Evolutionary conservation across 2,329 filamentous ascomycete species (phyloP), one percentile per base, ranked within the genome.

Genomic region (Rasamsonia emersonii): DNA sequence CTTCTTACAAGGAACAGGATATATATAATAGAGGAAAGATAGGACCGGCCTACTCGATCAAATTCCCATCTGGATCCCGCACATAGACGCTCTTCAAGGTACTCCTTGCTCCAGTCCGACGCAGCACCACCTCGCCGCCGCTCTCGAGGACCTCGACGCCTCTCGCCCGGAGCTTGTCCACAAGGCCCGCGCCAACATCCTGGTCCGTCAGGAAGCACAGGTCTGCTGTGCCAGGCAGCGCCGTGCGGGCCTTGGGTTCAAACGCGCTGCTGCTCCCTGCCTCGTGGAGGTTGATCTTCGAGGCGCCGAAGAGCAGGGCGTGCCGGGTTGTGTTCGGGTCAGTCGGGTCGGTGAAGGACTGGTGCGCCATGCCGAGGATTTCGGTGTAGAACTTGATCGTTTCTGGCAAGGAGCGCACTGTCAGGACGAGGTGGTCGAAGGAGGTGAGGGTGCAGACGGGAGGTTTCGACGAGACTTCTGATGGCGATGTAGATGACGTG

Each of bases 201-300:
- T 68, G 62, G 4, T 71, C 56, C 0, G 74, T 64, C 17, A 79
- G 47, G 34, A 79, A 79, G 45, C 74, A 78, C 19, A 79, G 37
- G 46, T 79, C 75, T 8, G 67, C 73, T 8, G 69, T 74, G 0
- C 75, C 75, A 0, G 71, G 68, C 32, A 68, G 57, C 0, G 72
- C 71, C 8, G 53, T 61, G 3, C 47, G 46, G 0, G 74, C 75
- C 45, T 76, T 77, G 3, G 75, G 74, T 37, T 75, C 70, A 41
- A 77, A 77, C 37, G 78, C 73, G 9, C 62, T n/a, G n/a, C n/a
- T n/a, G n/a, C n/a, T 64, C 5, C 73, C 73, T 8, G 58, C 55
- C 40, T 73, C 61, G 44, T 79, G 75, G 2, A 79, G 62, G 38
- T 79, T 79, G 36, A 79, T 71, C 51, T 79, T 79, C 39, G 75